Evolutionary conservation across 106 monocot species (phyloP), one percentile per base, ranked within the genome.

Genomic region (Dendrobium chrysotoxum): DNA sequence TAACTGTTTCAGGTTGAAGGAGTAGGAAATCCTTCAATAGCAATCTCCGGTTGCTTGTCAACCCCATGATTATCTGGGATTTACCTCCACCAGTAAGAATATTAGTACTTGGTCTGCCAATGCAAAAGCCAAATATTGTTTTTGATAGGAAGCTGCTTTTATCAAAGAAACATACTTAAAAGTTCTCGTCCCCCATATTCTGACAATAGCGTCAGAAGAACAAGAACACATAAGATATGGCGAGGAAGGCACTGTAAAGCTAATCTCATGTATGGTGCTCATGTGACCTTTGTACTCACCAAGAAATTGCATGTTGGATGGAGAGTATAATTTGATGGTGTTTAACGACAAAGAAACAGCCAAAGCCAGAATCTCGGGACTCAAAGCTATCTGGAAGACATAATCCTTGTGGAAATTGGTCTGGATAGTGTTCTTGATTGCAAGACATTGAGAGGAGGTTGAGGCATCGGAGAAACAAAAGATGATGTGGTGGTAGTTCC

Each of bases 341-440:
- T 98, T 91, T 38, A 92, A 78, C 9, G 97, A 98, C 40, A 98
- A 81, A 3, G 97, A 98, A 74, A 98, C 92, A 10, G 94, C 94
- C 85, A 98, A 58, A 28, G 85, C 73, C 12, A 90, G 83, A 72
- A 73, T 85, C 81, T 94, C 96, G 88, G 85, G 88, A 70, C 96
- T 91, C 73, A 93, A 88, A 50, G 92, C 93, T 44, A 96, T 90
- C 81, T 93, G 96, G 83, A 96, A 96, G 79, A 96, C 83, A 79
- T 96, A 96, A 44, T 96, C 93, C 57, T 96, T 92, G 44, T 90
- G 93, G 81, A 96, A 93, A 78, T 87, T 97, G 82, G 94, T 97
- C 67, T 92, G 94, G 75, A 92, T 88, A 40, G 89, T 83, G 72
- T 92, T 92, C 88, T 86, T 94, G 72, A 97, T 38, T 23, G 82